Evolutionary conservation across 2,329 filamentous ascomycete species (phyloP), one percentile per base, ranked within the genome.

Genomic region (Cladophialophora chaetospira): DNA sequence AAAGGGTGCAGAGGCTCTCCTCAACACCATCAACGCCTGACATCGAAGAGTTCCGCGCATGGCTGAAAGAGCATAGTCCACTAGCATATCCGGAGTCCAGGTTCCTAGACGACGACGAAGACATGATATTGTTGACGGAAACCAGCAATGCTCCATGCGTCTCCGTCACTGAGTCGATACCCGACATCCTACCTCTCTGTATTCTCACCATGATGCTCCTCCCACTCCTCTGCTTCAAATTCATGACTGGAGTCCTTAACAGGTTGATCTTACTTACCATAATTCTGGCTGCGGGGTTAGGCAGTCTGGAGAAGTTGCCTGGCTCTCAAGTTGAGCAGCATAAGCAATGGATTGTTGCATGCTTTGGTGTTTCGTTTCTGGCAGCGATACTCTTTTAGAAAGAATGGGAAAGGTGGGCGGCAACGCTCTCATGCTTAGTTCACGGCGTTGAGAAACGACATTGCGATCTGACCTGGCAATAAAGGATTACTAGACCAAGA

Each of bases 41-140:
- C 11, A 33, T 61, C 44, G 68, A 74, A 11, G 70, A 70, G 1
- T 86, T 85, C 65, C 77, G 76, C 25, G 64, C 68, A 19, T 85
- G 81, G 80, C 76, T 86, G 72, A 73, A 74, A 52, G 70, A 75
- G 28, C 72, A 79, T 50, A 71, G 71, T 4, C 79, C 81, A 4
- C 71, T 84, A 43, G 76, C 79, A 42, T 71, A 75, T 28, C 60
- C 71, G 28, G 83, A 85, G 66, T 74, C 76, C 13, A 73, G 72
- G 2, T 85, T 85, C 64, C 71, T 86, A 8, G 73, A 79, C 38
- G 70, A 77, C 58, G 70, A 75, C 45, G 64, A 73, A 3, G 83
- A 86, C 67, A 68, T 71, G 43, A 61, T 70, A 23, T 66, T 26
- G 15, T 36, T 63, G 17, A 33, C 46, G 10, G 40, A 46, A 31